Percentiles rank a stretch among this genome's conserved stretches.
These are phyloP conservation scores for Leccinum imitatum DNA, from an alignment of 768 basidiomycete species.

Conservation along the genomic window DNA sequence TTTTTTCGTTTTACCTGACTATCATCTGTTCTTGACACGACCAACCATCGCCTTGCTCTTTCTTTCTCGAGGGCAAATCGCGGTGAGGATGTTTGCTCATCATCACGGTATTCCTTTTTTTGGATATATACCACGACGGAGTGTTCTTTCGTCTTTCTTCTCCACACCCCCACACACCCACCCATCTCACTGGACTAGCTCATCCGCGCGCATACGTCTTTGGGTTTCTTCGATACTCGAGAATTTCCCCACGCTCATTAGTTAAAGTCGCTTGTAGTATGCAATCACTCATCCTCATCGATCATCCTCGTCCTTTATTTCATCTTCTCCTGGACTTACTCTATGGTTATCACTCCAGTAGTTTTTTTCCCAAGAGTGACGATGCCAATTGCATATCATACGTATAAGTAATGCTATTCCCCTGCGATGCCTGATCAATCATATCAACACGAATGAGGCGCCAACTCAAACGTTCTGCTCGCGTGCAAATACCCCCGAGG, in stretches of 20 bases:
- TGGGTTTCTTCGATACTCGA: conserved; percentile 9
- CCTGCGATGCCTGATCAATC: background rate
- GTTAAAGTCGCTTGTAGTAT: conserved; percentile 25
- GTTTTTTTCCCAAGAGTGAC: conserved; percentile 14
- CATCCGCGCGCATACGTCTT: conserved; percentile 9
- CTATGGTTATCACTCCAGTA: conserved; percentile 22
- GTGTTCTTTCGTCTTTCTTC: conserved; percentile 19
- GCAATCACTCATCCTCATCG: conserved; percentile 16
- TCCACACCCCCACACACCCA: conserved; percentile 7
- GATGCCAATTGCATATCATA: conserved; percentile 14
- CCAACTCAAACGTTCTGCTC: conserved; percentile 17
- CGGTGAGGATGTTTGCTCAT: conserved; percentile 15
- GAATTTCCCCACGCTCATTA: conserved; percentile 23
- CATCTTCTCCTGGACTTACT: conserved; percentile 18
- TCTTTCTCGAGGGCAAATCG: background rate
- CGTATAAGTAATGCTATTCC: conserved; percentile 12
- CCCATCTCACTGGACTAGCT: conserved; percentile 18
- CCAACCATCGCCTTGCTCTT: conserved; percentile 8
- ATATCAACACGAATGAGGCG: conserved; percentile 3
- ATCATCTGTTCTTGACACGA: conserved; percentile 17
- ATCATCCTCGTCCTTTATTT: background rate
- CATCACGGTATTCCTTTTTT: conserved; percentile 25
- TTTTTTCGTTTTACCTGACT: conserved; percentile 1
- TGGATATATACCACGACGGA: conserved; percentile 22
- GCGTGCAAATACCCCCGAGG: conserved; percentile 33